Evolutionary conservation across 345 rosid genomes (phyloP).

Genomic region (Brassica incana): DNA sequence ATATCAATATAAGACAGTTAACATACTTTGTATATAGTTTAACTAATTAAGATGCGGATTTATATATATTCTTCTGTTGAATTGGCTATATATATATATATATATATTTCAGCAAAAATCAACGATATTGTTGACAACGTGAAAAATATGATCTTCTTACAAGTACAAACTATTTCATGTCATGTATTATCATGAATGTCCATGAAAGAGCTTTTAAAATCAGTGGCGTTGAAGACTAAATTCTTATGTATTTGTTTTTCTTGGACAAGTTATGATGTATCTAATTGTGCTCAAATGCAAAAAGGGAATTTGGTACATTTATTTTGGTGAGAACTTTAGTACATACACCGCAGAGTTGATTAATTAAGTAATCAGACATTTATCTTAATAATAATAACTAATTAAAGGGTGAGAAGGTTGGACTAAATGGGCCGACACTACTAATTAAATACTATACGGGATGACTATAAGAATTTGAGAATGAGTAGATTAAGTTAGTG

Average conservation of each 20-base stretch:
- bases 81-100: not conserved
- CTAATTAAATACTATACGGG: not conserved
- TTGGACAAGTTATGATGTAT: not conserved
- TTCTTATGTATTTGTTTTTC: not conserved
- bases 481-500: constrained; percentile 8
- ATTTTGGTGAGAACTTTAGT: not conserved
- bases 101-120: not conserved
- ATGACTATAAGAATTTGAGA: constrained; percentile 1
- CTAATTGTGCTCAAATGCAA: not conserved
- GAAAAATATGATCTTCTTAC: not conserved
- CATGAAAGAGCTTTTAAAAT: not conserved
- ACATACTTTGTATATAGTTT: not conserved
- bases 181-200: not conserved
- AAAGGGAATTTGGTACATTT: not conserved
- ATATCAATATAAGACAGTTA: not conserved
- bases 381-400: constrained; percentile 1
- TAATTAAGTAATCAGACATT: not conserved
- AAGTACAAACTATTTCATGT: not conserved
- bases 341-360: not conserved
- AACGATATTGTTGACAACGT: not conserved
- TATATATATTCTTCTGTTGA: not conserved
- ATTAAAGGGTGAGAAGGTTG: constrained; percentile 15
- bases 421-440: constrained; percentile 27
- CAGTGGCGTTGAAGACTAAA: not conserved
- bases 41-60: not conserved